These are phyloP conservation scores for Fusarium globosum DNA, from an alignment of 2,329 filamentous ascomycete species.

Conservation along the genomic window DNA sequence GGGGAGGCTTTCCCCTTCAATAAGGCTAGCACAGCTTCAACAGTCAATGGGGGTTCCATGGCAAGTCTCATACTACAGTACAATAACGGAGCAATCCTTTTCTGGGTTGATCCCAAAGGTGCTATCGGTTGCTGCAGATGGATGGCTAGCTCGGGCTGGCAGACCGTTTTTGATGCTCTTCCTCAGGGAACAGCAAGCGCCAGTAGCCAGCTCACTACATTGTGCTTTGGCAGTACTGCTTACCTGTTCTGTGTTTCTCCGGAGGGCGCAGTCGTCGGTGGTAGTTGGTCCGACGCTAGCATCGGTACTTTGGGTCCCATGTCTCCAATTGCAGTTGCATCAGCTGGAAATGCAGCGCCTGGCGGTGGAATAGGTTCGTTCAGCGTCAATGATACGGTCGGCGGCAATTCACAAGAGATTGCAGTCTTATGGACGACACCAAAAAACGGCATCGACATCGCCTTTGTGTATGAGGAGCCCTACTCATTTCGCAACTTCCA, in stretches of 20 bases:
- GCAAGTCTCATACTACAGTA: neutral
- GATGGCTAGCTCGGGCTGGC: neutral
- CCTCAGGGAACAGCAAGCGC: neutral
- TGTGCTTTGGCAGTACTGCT: accelerated
- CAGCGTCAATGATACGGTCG: too few relatives aligned
- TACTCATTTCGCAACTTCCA: neutral
- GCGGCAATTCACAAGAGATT: neutral
- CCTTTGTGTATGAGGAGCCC: accelerated
- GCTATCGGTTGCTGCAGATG: neutral
- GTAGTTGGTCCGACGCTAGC: neutral
- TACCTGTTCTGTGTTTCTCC: neutral
- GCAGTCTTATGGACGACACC: neutral
- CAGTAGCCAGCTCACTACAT: neutral
- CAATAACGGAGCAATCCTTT: neutral
- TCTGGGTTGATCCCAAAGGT: neutral
- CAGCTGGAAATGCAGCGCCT: neutral
- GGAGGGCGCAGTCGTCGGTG: neutral
- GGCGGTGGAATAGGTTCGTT: neutral
- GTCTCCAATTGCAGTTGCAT: accelerated
- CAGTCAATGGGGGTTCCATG: neutral
- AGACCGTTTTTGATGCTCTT: neutral
- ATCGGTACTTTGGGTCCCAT: accelerated
- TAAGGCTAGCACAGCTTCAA: neutral
- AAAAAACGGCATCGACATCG: neutral
- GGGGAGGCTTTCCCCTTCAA: neutral